phyloP scores from a whole-genome alignment of 805 yeast genomes.

The Wickerhamiella siamensis region DNA sequence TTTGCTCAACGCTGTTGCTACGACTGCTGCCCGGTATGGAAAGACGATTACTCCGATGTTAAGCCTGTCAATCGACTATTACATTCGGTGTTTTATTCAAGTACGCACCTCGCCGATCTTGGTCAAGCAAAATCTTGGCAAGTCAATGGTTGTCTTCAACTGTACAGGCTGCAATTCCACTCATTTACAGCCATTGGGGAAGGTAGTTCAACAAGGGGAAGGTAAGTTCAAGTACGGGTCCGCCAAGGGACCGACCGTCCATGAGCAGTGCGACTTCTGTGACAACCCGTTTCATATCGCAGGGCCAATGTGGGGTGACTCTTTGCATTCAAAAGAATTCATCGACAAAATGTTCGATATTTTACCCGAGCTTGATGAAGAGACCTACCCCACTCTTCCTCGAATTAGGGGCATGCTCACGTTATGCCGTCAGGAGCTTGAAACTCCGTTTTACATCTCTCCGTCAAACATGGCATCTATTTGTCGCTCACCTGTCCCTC shows the following conservation, averaged over 20 bases:
- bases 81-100: constrained; percentile 71
- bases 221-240: constrained; percentile 38
- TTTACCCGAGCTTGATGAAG: constrained; percentile 36
- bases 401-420: constrained; percentile 89
- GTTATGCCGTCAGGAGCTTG: constrained; percentile 58
- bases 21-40: constrained; percentile 81
- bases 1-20: constrained; percentile 59
- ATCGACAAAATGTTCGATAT: constrained; percentile 47
- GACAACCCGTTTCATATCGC: constrained; percentile 57
- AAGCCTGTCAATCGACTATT: constrained; percentile 79
- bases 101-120: constrained; percentile 65
- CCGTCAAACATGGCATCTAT: constrained; percentile 64
- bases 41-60: constrained; percentile 76
- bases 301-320: constrained; percentile 95
- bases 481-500: constrained; percentile 71
- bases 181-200: constrained; percentile 62
- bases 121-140: constrained; percentile 66
- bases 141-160: constrained; percentile 62
- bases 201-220: constrained; percentile 24
- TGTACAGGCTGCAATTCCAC: constrained; percentile 80
- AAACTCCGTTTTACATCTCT: constrained; percentile 65
- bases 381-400: constrained; percentile 60
- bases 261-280: constrained; percentile 55
- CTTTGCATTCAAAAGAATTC: constrained; percentile 56
- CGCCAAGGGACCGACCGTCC: constrained; percentile 50